These are phyloP conservation scores for Cladosporium sp. DNA, from an alignment of 2,329 filamentous ascomycete species.

Conservation along the genomic window DNA sequence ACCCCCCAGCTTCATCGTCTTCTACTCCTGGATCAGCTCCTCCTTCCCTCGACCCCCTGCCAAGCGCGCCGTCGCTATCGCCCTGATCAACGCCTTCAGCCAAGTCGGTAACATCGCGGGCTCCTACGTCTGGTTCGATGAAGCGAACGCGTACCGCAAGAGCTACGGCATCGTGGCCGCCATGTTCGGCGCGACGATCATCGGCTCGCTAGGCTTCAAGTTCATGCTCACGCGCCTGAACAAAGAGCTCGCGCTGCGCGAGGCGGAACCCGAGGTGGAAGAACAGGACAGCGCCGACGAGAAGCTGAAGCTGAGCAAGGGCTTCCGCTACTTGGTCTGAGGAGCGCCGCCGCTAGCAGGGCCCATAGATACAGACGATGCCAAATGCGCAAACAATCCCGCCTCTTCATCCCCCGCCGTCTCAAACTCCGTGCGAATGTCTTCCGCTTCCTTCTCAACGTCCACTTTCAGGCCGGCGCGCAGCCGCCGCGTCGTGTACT, in stretches of 20 bases:
- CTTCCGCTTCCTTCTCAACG: constrained; percentile 12
- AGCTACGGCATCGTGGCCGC: constrained; percentile 30
- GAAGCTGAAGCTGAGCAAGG: constrained; percentile 49
- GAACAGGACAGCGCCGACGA: constrained; percentile 25
- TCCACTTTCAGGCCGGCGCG: constrained; percentile 11
- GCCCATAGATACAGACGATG: too few species aligned
- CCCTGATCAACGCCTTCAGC: constrained; percentile 67
- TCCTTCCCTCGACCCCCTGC: constrained; percentile 68
- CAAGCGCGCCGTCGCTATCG: constrained; percentile 66
- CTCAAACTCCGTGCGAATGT: neutral
- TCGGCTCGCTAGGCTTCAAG: constrained; percentile 21
- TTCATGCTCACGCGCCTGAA: constrained; percentile 60
- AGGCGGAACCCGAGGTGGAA: constrained; percentile 45
- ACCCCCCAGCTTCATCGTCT: neutral
- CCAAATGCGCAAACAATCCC: neutral
- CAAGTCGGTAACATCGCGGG: constrained; percentile 48
- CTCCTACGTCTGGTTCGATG: constrained; percentile 54
- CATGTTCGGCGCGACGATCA: constrained; percentile 18
- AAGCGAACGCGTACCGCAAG: constrained; percentile 47
- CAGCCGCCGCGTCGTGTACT: constrained; percentile 12
- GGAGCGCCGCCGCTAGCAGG: too few species aligned
- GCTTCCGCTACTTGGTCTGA: constrained; percentile 56
- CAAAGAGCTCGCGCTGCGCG: constrained; percentile 60
- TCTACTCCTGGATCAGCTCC: constrained; percentile 72
- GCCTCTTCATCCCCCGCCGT: constrained; percentile 3